These are phyloP conservation scores for Dacryopinax spathularia DNA, from an alignment of 768 basidiomycete species.

Conservation along the genomic window DNA sequence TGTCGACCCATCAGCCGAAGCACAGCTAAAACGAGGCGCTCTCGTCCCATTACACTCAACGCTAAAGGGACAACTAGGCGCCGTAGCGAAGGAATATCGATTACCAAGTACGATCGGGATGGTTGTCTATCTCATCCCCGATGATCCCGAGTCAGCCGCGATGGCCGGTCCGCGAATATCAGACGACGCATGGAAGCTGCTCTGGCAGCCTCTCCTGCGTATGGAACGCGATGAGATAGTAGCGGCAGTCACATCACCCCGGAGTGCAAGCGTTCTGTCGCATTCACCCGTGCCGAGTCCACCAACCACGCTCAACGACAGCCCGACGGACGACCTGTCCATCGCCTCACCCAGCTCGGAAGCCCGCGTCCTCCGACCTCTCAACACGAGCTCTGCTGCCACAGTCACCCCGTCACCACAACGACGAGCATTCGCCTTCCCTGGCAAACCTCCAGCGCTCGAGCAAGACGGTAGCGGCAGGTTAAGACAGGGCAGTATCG, in stretches of 20 bases:
- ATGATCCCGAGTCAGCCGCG: slow-evolving; percentile 19
- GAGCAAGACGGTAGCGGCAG: slow-evolving; percentile 11
- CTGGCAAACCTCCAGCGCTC: slow-evolving; percentile 9
- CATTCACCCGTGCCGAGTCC: neutral
- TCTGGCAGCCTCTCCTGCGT: slow-evolving; percentile 40
- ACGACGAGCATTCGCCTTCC: slow-evolving; percentile 4
- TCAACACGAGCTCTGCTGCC: slow-evolving; percentile 41
- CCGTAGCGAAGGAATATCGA: slow-evolving; percentile 88
- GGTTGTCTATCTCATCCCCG: slow-evolving; percentile 60
- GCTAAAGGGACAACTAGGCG: slow-evolving; percentile 63
- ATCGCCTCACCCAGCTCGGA: neutral
- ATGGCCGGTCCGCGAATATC: slow-evolving; percentile 62
- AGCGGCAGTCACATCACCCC: slow-evolving; percentile 1
- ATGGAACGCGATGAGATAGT: neutral
- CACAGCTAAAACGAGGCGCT: slow-evolving; percentile 69
- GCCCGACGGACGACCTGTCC: neutral
- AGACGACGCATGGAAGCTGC: slow-evolving; percentile 73
- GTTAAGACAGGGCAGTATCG: slow-evolving; percentile 16
- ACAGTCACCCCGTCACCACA: slow-evolving; percentile 25
- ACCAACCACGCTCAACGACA: slow-evolving; percentile 2
- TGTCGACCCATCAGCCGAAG: slow-evolving; percentile 61
- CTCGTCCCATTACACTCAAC: slow-evolving; percentile 75
- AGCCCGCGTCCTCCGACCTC: slow-evolving; percentile 29
- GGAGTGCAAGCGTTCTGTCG: neutral
- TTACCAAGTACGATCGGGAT: slow-evolving; percentile 76